Evolutionary conservation across 805 yeast species (phyloP), one percentile per base, ranked within the genome.

Genomic region (Candida fluviatilis): DNA sequence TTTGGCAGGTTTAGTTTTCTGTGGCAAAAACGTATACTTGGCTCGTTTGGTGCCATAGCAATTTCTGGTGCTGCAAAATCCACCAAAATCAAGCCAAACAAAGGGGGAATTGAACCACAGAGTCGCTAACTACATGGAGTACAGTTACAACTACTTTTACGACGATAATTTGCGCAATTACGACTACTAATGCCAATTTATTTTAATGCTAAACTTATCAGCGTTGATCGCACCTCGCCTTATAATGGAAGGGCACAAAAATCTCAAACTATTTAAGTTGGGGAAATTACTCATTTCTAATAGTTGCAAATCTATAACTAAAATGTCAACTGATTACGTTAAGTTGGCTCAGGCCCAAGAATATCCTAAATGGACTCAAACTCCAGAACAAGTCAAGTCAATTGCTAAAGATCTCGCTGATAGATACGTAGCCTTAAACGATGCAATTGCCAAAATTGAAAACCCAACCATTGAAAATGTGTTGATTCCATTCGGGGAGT

Each of bases 391-490:
- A 13, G 66, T 84, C 36, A 27, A 61, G 6, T 37, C 50, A 2
- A 55, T 62, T 26, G 73, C 84, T 2, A 63, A 73, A 12, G 56
- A 59, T 13, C 54, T 76, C 39, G 68, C 81, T 36, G 54, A 58
- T 2, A 61, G 64, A 21, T 68, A 75, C 15, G 67, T 58, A 33
- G 57, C 50, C 2, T 52, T 79, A 32, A 75, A 78, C 48, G 84
- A 86, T 50, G 37, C 52, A 18, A 64, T 84, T 41, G 86, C 80
- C 7, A 24, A 46, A 18, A 49, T 67, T 12, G 67, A 66, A 7
- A 50, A 57, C 12, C 82, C 88, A 4, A 65, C 81, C 2, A 60
- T 83, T 41, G 84, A 77, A 2, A 69, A 64, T 37, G 75, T 79
- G 10, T 69, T 85, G 39, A 57, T 63, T 37, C 80, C 83, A 12